phyloP scores from a whole-genome alignment of 2,329 filamentous ascomycete genomes.

The Fusarium sublunatum region DNA sequence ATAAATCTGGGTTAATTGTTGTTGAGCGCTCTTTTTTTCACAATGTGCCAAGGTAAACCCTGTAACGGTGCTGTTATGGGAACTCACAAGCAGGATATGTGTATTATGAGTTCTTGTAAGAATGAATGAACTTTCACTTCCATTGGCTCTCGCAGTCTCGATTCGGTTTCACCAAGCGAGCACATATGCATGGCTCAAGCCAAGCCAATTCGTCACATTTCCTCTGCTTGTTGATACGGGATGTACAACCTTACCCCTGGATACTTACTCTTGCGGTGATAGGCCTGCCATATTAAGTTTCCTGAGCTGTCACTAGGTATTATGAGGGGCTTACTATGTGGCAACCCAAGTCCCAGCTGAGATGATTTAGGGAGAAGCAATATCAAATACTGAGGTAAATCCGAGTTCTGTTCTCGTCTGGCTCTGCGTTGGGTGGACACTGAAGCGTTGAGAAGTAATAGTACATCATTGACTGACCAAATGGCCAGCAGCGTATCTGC shows the following conservation, averaged over 20 bases:
- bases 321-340: no score
- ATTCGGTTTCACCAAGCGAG: not conserved
- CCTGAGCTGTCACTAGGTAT: no score
- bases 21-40: slow-evolving; percentile 22
- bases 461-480: not conserved
- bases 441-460: not conserved
- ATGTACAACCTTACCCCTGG: not conserved
- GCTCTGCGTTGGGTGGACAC: not conserved
- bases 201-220: not conserved
- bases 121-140: slow-evolving; percentile 8
- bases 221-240: not conserved
- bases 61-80: not conserved
- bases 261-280: not conserved
- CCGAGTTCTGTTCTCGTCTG: no score
- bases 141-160: not conserved
- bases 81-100: not conserved
- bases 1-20: slow-evolving; percentile 9
- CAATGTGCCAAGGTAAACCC: not conserved
- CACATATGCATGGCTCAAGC: not conserved
- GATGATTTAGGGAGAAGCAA: no score
- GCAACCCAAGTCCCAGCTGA: no score
- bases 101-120: slow-evolving; percentile 15
- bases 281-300: not conserved
- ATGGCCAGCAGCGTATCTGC: not conserved
- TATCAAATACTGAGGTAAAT: no score